Evolutionary conservation across 2,329 filamentous ascomycete genomes (phyloP).

Genomic region (Fusarium veterinarium): DNA sequence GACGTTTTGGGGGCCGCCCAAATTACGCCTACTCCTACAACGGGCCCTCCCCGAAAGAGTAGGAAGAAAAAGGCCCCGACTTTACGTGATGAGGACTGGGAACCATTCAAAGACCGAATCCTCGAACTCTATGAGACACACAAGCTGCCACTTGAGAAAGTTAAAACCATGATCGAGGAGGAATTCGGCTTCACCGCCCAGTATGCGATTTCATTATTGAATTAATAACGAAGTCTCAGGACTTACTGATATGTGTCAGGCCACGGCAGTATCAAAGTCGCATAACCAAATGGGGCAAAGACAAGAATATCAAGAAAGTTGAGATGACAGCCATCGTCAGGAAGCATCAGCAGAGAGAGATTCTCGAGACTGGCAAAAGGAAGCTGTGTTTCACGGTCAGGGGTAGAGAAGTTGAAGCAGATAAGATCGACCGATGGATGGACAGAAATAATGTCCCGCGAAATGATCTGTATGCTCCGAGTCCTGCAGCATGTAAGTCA

Average conservation of each 20-base stretch:
- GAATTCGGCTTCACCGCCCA: background rate
- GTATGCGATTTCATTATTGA: background rate
- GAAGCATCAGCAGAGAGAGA: background rate
- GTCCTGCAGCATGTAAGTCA: constrained; percentile 1
- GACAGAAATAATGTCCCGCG: background rate
- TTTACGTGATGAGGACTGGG: background rate
- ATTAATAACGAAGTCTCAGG: accelerated
- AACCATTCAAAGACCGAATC: constrained; percentile 1
- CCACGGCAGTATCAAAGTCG: background rate
- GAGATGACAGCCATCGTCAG: constrained; percentile 2
- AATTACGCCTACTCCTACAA: background rate
- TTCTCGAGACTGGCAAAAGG: background rate
- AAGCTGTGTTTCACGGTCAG: background rate
- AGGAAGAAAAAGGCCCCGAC: constrained; percentile 8
- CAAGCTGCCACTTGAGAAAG: accelerated
- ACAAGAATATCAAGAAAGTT: background rate
- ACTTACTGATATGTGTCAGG: background rate
- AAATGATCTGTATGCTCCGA: background rate
- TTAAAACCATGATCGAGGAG: background rate
- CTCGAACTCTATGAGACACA: background rate
- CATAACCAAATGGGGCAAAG: background rate
- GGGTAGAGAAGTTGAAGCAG: background rate
- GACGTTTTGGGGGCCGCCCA: background rate
- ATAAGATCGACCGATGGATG: constrained; percentile 10
- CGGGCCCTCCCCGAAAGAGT: background rate